Conservation (phyloP, 129 eudicot species). For the Centella asiatica region DNA sequence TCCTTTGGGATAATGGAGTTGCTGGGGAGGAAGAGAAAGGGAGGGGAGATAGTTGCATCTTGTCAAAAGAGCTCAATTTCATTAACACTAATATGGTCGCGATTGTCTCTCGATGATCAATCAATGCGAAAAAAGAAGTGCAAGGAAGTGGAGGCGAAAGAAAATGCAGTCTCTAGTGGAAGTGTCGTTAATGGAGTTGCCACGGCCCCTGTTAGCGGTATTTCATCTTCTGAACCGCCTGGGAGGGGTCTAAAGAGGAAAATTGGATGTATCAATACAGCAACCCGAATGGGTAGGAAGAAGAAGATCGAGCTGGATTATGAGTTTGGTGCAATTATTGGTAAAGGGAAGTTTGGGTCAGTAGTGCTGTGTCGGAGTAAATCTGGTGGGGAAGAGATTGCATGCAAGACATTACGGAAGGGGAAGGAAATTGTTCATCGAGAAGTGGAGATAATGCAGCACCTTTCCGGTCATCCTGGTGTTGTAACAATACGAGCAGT, state of each 20-base stretch:
- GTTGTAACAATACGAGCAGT: slow-evolving; percentile 44
- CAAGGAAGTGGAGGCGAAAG: slow-evolving; percentile 25
- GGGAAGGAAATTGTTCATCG: slow-evolving; percentile 52
- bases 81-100: slow-evolving; percentile 18
- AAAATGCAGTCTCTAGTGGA: slow-evolving; percentile 2
- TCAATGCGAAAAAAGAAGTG: slow-evolving; percentile 31
- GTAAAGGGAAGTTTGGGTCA: slow-evolving; percentile 51
- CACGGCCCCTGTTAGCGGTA: slow-evolving; percentile 34
- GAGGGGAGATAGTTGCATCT: slow-evolving; percentile 10
- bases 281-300: slow-evolving; percentile 42
- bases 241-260: slow-evolving; percentile 53
- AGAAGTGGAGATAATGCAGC: slow-evolving; percentile 60
- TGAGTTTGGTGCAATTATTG: slow-evolving; percentile 27
- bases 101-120: slow-evolving; percentile 31
- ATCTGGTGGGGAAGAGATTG: slow-evolving; percentile 28
- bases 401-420: slow-evolving; percentile 44
- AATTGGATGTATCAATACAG: slow-evolving; percentile 43
- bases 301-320: slow-evolving; percentile 49
- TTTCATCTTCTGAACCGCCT: slow-evolving; percentile 24
- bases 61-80: slow-evolving; percentile 1
- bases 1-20: slow-evolving; percentile 23
- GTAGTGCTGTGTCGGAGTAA: slow-evolving; percentile 37
- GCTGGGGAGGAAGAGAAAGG: slow-evolving; percentile 37
- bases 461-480: slow-evolving; percentile 54
- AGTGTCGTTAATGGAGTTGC: slow-evolving; percentile 22